phyloP scores from a whole-genome alignment of 441 rosid species.

The Euphorbia schlechtendalii region DNA sequence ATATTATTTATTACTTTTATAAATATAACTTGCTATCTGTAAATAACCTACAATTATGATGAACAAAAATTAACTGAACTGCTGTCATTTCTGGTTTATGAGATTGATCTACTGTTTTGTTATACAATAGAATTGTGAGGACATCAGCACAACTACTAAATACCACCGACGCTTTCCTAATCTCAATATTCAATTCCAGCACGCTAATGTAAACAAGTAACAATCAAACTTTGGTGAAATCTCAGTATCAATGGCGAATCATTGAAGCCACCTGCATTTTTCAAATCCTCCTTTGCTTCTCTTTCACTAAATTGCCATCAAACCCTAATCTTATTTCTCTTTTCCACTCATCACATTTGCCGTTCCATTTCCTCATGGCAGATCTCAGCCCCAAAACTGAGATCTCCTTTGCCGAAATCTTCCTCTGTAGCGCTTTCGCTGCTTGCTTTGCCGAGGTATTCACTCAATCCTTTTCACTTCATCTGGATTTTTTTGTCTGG shows the following conservation, averaged over 20 bases:
- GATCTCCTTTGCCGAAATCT: constrained; percentile 74
- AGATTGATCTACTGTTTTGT: too few relatives aligned
- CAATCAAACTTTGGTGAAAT: neutral
- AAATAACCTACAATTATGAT: too few relatives aligned
- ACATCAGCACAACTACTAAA: too few relatives aligned
- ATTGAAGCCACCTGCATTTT: neutral
- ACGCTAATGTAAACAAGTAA: neutral
- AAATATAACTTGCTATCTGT: too few relatives aligned
- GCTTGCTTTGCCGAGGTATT: constrained; percentile 96
- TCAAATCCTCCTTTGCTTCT: neutral
- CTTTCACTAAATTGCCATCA: constrained; percentile 18
- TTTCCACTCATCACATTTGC: constrained; percentile 11
- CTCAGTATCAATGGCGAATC: neutral
- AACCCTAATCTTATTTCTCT: neutral
- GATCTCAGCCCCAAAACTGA: constrained; percentile 58
- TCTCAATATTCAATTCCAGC: too few relatives aligned
- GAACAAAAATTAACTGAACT: too few relatives aligned
- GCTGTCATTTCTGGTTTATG: too few relatives aligned
- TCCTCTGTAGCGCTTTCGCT: constrained; percentile 89
- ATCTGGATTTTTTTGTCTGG: neutral
- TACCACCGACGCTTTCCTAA: too few relatives aligned
- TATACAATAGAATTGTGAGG: too few relatives aligned
- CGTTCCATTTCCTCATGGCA: constrained; percentile 28
- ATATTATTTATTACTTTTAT: too few relatives aligned
- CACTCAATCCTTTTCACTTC: neutral